phyloP scores from a whole-genome alignment of 768 basidiomycete genomes.

The Collybia mongolica region DNA sequence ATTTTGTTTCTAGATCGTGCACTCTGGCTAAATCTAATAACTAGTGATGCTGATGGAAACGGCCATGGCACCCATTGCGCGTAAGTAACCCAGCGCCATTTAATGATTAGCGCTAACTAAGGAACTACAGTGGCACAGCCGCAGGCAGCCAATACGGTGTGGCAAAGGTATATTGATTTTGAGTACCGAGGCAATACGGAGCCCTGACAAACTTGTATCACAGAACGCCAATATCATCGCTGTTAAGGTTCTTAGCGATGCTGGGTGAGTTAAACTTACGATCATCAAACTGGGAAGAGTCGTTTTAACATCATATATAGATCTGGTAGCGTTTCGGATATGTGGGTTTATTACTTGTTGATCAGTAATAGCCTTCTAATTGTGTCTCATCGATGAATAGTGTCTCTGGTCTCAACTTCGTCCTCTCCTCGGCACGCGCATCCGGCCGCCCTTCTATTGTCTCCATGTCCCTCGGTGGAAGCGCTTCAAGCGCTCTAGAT shows the following conservation, averaged over 20 bases:
- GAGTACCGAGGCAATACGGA: no score
- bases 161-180: conserved; percentile 19
- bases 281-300: no score
- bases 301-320: no score
- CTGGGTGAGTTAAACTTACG: conserved; percentile 15
- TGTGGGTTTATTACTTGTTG: no score
- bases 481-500: not conserved
- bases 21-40: not conserved
- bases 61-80: conserved; percentile 40
- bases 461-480: not conserved
- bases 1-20: not conserved
- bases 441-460: conserved; percentile 36
- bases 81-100: conserved; percentile 13
- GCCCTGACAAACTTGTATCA: no score
- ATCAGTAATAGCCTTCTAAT: no score
- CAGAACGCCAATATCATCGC: conserved; percentile 5
- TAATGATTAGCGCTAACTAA: not conserved
- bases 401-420: conserved; percentile 48
- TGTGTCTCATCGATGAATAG: no score
- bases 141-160: conserved; percentile 33
- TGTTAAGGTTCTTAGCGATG: conserved; percentile 5
- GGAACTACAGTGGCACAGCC: conserved; percentile 25
- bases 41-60: conserved; percentile 30
- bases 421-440: conserved; percentile 54
- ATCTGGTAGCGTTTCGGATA: no score